phyloP scores from a whole-genome alignment of 768 basidiomycete species.

The Agrocybe pediades region DNA sequence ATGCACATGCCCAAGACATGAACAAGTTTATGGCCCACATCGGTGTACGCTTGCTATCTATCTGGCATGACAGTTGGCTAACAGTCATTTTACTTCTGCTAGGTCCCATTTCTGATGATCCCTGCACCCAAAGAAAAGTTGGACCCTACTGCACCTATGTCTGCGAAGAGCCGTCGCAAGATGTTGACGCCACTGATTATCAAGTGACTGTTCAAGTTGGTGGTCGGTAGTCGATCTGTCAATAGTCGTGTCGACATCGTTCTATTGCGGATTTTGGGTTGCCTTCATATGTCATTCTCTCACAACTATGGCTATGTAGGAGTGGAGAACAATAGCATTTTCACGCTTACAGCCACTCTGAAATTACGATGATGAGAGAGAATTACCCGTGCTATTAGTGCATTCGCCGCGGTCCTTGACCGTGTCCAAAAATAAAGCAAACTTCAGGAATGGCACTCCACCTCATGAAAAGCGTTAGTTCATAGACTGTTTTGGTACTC shows the following conservation, averaged over 20 bases:
- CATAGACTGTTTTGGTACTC: not conserved
- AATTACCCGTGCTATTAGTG: not conserved
- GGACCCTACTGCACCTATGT: slow-evolving; percentile 17
- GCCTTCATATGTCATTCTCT: not conserved
- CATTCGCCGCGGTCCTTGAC: not conserved
- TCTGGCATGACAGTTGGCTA: not conserved
- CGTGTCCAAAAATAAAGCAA: not conserved
- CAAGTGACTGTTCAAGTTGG: slow-evolving; percentile 15
- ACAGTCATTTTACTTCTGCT: not conserved
- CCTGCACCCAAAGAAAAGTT: slow-evolving; percentile 35
- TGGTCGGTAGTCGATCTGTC: not conserved
- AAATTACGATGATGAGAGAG: not conserved
- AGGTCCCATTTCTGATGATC: slow-evolving; percentile 45
- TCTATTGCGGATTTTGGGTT: not conserved
- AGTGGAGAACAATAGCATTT: not conserved
- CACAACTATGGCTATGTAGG: not conserved
- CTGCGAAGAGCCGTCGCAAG: slow-evolving; percentile 26
- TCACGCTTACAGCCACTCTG: not conserved
- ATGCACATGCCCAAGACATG: slow-evolving; percentile 36
- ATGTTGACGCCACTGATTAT: slow-evolving; percentile 34
- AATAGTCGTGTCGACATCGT: not conserved
- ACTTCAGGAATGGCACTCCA: not conserved
- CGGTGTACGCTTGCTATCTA: slow-evolving; percentile 36
- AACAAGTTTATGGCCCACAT: slow-evolving; percentile 50
- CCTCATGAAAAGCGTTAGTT: not conserved